Evolutionary conservation across 257 asterid genomes (phyloP).

Genomic region (Nicotiana knightiana): DNA sequence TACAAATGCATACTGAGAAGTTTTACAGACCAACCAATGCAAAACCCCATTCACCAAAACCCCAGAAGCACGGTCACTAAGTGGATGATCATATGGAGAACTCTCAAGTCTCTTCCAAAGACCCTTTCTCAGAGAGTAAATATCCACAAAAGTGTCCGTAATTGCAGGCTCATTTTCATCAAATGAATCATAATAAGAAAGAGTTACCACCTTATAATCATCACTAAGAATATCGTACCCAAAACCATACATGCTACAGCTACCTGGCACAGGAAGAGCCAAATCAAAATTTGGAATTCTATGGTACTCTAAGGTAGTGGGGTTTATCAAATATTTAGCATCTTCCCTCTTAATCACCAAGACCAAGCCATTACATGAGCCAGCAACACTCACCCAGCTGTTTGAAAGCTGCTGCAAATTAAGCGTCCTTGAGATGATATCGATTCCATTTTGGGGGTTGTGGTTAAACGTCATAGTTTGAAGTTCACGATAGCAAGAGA

Average conservation of each 20-base stretch:
- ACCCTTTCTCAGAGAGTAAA: not conserved
- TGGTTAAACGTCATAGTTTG: not conserved
- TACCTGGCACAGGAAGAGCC: not conserved
- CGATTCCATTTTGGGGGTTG: not conserved
- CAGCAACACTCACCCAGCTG: not conserved
- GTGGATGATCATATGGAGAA: not conserved
- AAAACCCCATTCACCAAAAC: not conserved
- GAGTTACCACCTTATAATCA: not conserved
- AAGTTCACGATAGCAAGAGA: not conserved
- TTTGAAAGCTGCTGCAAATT: not conserved
- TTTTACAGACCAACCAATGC: not conserved
- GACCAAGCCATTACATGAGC: not conserved
- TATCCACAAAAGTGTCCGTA: not conserved
- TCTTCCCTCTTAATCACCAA: not conserved
- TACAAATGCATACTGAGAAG: not conserved
- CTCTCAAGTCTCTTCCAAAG: not conserved
- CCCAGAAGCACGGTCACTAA: not conserved
- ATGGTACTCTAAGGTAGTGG: constrained; percentile 19
- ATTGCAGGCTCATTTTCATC: not conserved
- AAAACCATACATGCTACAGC: not conserved
- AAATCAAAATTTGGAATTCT: not conserved
- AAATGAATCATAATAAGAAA: constrained; percentile 8
- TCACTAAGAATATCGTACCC: constrained; percentile 19
- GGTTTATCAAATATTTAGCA: not conserved
- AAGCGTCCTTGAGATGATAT: not conserved